These are phyloP conservation scores for Betula pendula DNA, from an alignment of 306 rosid species.

Conservation along the genomic window DNA sequence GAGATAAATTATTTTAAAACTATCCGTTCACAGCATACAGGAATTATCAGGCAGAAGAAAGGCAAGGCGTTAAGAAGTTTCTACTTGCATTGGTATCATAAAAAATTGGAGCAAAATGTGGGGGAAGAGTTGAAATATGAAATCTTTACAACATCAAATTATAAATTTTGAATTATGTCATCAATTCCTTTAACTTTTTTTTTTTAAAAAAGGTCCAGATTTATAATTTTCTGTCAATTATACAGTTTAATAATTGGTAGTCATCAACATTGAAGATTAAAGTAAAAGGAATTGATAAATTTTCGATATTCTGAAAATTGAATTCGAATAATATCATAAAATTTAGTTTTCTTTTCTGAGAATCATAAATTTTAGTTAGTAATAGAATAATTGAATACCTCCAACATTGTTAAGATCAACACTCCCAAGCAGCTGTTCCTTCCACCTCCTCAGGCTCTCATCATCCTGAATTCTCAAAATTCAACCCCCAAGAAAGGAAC, in stretches of 20 bases:
- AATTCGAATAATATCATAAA: background rate
- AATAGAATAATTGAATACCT: conserved; percentile 41
- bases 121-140: background rate
- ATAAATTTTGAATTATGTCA: too few relatives aligned
- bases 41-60: background rate
- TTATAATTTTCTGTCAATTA: background rate
- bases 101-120: background rate
- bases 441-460: conserved; percentile 96
- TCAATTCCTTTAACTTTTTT: too few relatives aligned
- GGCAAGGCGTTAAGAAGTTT: background rate
- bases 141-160: background rate
- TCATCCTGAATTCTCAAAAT: conserved; percentile 64
- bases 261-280: background rate
- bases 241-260: background rate
- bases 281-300: background rate
- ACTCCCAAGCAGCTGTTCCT: conserved; percentile 97
- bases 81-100: background rate
- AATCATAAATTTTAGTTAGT: background rate
- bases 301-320: background rate
- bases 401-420: conserved; percentile 83
- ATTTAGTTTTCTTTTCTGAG: too few relatives aligned
- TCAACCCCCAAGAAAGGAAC: background rate
- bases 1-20: background rate
- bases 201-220: background rate
- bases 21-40: background rate